Evolutionary conservation across 352 stramenopile species (phyloP).

Genomic region (Globisporangium alternatum): DNA sequence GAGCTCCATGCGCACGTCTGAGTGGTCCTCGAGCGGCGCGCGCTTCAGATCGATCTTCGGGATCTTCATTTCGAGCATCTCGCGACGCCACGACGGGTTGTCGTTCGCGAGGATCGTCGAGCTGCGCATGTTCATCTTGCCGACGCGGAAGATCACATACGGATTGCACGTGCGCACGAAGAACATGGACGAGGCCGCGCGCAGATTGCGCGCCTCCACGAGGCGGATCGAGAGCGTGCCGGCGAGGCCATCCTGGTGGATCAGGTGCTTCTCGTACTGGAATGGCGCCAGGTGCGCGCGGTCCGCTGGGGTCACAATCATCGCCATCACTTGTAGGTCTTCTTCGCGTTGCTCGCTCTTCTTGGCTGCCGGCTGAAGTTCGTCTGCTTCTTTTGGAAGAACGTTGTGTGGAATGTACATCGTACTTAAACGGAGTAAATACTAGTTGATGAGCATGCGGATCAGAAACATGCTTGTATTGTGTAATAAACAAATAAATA

Average conservation of each 20-base stretch:
- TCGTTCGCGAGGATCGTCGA: conserved; percentile 68
- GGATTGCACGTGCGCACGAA: conserved; percentile 80
- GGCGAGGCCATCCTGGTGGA: conserved; percentile 69
- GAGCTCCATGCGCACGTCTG: conserved; percentile 68
- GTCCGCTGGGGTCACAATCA: conserved; percentile 23
- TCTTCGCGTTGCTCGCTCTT: neutral
- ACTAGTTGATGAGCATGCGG: neutral
- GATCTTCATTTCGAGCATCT: conserved; percentile 75
- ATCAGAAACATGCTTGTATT: neutral
- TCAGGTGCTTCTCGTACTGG: conserved; percentile 77
- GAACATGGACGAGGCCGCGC: conserved; percentile 74
- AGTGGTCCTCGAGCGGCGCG: conserved; percentile 55
- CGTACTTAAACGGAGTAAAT: neutral
- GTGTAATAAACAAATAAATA: neutral
- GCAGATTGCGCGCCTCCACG: conserved; percentile 68
- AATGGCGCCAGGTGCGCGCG: conserved; percentile 54
- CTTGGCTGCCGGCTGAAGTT: neutral
- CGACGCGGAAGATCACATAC: conserved; percentile 83
- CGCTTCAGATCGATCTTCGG: conserved; percentile 66
- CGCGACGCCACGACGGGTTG: conserved; percentile 72
- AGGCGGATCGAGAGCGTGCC: conserved; percentile 71
- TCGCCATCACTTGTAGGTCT: conserved; percentile 23
- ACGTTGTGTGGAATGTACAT: neutral
- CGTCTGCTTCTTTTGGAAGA: conserved; percentile 2
- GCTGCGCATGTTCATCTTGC: conserved; percentile 64